Base-by-base conservation (phyloP, 1,139 yeast genomes). In the Kazachstania sp. region DNA sequence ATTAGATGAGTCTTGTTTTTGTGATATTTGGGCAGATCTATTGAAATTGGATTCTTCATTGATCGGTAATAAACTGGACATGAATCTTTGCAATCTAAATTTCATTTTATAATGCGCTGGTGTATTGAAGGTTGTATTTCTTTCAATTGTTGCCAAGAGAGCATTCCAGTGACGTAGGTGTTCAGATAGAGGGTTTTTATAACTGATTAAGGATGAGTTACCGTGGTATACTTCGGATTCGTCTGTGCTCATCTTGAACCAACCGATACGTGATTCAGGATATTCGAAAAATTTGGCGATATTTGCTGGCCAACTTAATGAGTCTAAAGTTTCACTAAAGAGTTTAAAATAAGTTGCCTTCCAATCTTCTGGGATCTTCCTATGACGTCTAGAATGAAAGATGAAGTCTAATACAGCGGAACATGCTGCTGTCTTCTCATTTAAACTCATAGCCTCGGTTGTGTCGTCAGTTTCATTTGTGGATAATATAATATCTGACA, bases 1-100 rank as follows among this genome's bases (percentile, higher is more conserved):
- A 36, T 49, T 56, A 1, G 54, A 59, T 4, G 58, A 50, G 7
- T 48, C 47, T 39, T 51, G 56, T 32, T 23, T 46, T 26, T 38
- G 46, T 4, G 58, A 49, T 37, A 61, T 49, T 19, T 53, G 46
- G 3, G 59, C 59, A 18, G 59, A 56, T 48, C 61, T 56, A 47
- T 63, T 63, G 36, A 58, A 59, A 37, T 63, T 63, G 4, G 65
- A 61, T 45, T 61, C 64, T 38, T 63, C 67, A 43, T 51, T 44
- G 2, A 60, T 48, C 6, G 66, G 61, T 37, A 63, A 46, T 43
- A 63, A 48, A 41, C 61, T 63, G 1, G 65, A 56, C 15, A 63
- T 35, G 49, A 63, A 63, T 42, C 57, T 55, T 37, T 53, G 54
- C 11, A 63, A 41, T 45, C 60, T 62, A 42, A 49, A 54, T 39